These are phyloP conservation scores for Auriscalpium vulgare DNA, from an alignment of 768 basidiomycete species.

Conservation along the genomic window DNA sequence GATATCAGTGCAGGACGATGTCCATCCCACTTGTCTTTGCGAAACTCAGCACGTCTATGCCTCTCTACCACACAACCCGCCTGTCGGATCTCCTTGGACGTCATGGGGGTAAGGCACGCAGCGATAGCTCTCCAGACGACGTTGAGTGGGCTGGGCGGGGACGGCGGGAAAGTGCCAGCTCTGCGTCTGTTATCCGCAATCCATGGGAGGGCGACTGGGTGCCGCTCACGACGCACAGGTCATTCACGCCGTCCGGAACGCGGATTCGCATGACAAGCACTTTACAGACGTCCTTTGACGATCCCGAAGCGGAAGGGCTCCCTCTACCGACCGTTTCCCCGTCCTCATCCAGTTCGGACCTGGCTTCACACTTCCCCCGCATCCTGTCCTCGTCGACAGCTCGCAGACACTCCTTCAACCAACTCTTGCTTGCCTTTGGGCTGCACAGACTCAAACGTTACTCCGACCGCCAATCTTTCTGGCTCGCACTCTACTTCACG, in stretches of 20 bases:
- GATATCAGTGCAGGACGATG: too few species aligned
- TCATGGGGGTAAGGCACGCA: background rate
- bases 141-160: too few species aligned
- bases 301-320: background rate
- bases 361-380: slow-evolving; percentile 19
- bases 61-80: background rate
- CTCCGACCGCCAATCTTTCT: slow-evolving; percentile 28
- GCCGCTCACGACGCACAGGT: too few species aligned
- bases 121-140: too few species aligned
- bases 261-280: background rate
- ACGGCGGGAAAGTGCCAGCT: too few species aligned
- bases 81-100: background rate
- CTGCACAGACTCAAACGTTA: background rate
- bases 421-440: background rate
- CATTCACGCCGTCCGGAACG: background rate
- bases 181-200: too few species aligned
- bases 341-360: background rate
- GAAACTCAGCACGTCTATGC: background rate
- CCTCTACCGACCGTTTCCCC: slow-evolving; percentile 1
- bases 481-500: slow-evolving; percentile 78
- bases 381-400: background rate
- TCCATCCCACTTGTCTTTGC: background rate
- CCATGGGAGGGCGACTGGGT: too few species aligned
- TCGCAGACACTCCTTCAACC: background rate
- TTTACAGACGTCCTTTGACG: background rate